These are phyloP conservation scores for Mollisiaceae sp. DNA, from an alignment of 2,329 filamentous ascomycete genomes.

Conservation along the genomic window DNA sequence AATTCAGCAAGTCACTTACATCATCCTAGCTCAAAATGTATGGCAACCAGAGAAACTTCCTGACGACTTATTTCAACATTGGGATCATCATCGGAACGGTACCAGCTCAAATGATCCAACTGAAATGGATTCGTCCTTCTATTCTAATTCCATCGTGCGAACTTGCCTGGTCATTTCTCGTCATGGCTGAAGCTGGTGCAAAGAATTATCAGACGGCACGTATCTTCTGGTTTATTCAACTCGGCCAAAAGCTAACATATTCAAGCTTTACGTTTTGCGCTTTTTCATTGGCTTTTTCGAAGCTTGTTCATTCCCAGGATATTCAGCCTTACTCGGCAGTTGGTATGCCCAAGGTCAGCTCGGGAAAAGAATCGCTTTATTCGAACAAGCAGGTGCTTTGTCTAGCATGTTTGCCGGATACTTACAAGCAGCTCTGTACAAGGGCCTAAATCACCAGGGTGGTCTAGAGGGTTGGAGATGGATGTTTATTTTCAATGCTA, in stretches of 20 bases:
- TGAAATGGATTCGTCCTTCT: background rate
- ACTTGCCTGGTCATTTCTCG: background rate
- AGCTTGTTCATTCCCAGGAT: conserved; percentile 1
- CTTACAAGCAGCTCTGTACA: background rate
- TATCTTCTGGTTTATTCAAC: background rate
- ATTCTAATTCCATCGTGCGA: background rate
- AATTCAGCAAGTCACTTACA: background rate
- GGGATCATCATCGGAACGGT: background rate
- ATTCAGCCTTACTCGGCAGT: background rate
- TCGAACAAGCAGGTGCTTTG: background rate
- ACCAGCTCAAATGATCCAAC: background rate
- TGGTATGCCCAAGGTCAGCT: background rate
- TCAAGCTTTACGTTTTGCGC: background rate
- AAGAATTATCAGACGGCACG: background rate
- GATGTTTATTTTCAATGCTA: background rate
- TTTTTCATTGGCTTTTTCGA: conserved; percentile 4
- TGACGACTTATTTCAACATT: conserved; percentile 2
- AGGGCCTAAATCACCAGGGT: background rate
- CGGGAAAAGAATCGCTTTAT: background rate
- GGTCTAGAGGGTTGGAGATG: background rate
- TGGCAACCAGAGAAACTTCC: background rate
- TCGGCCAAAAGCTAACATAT: background rate
- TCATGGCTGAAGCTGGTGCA: background rate
- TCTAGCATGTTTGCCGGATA: conserved; percentile 2
- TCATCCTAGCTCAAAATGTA: background rate